These are phyloP conservation scores for Begonia loranthoides DNA, from an alignment of 306 rosid species.

Conservation along the genomic window DNA sequence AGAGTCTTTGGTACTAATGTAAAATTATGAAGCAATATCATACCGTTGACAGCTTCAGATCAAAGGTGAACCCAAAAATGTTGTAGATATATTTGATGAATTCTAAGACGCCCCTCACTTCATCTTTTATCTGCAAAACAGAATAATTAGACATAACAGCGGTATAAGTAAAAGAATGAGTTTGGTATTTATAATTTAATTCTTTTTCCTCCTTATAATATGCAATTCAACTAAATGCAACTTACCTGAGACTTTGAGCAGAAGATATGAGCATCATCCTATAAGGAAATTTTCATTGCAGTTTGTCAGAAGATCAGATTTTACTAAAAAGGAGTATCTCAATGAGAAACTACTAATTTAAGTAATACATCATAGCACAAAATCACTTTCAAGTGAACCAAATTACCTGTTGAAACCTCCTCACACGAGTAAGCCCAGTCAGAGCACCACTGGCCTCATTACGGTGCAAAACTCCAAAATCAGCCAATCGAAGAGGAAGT, in stretches of 20 bases:
- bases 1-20: no score
- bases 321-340: no score
- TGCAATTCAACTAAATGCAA: conserved; percentile 4
- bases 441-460: conserved; percentile 99
- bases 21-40: conserved; percentile 8
- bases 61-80: conserved; percentile 81
- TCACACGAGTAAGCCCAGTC: conserved; percentile 90
- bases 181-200: no score
- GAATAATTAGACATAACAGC: conserved; percentile 7
- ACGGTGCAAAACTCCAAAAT: conserved; percentile 95
- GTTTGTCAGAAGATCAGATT: conserved; percentile 11
- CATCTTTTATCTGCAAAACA: conserved; percentile 63
- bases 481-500: conserved; percentile 95
- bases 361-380: no score
- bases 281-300: conserved; percentile 21
- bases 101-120: conserved; percentile 61
- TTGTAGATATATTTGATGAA: conserved; percentile 53
- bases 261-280: conserved; percentile 98
- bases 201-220: neutral
- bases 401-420: conserved; percentile 94
- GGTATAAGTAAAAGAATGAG: conserved; percentile 5
- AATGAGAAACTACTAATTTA: no score
- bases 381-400: no score
- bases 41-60: conserved; percentile 88
- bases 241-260: conserved; percentile 89